A percentile compares a stretch with the other conserved stretches of the same genome.
Conservation (phyloP, 495 filamentous ascomycete genomes). For the Aspergillus taichungensis region DNA sequence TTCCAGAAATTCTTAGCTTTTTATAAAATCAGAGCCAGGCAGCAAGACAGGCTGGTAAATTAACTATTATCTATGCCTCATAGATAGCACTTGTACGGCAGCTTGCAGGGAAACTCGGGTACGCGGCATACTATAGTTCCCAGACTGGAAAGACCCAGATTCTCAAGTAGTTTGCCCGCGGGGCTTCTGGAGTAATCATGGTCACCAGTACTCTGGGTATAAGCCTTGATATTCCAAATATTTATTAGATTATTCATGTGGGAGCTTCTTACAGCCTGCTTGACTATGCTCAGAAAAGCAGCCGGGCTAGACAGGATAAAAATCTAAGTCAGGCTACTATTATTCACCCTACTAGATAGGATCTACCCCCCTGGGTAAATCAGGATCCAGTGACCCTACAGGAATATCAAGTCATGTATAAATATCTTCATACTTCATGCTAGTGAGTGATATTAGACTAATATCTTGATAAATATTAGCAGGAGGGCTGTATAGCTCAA, state of each 20-base stretch:
- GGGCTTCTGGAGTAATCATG: conserved; percentile 1
- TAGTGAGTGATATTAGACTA: background rate
- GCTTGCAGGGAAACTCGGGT: no score
- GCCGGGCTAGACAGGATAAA: conserved; percentile 13
- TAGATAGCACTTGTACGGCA: no score
- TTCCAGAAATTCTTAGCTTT: no score
- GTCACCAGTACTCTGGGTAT: conserved; percentile 17
- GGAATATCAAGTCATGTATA: background rate
- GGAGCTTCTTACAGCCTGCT: conserved; percentile 3
- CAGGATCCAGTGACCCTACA: background rate
- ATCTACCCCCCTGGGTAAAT: background rate
- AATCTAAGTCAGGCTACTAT: conserved; percentile 8
- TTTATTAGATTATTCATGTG: conserved; percentile 13
- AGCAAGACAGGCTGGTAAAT: no score
- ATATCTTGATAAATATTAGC: background rate
- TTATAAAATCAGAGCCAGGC: no score
- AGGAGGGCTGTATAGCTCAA: no score
- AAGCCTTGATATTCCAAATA: conserved; percentile 14
- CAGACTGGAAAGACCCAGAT: conserved; percentile 7
- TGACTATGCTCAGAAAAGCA: conserved; percentile 19
- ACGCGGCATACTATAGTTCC: background rate
- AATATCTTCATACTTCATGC: background rate
- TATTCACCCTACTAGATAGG: background rate
- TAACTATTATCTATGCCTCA: no score
- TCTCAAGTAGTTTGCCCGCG: conserved; percentile 5